phyloP scores from a whole-genome alignment of 208 protist genomes.

The Jaenimonas drosophilae region DNA sequence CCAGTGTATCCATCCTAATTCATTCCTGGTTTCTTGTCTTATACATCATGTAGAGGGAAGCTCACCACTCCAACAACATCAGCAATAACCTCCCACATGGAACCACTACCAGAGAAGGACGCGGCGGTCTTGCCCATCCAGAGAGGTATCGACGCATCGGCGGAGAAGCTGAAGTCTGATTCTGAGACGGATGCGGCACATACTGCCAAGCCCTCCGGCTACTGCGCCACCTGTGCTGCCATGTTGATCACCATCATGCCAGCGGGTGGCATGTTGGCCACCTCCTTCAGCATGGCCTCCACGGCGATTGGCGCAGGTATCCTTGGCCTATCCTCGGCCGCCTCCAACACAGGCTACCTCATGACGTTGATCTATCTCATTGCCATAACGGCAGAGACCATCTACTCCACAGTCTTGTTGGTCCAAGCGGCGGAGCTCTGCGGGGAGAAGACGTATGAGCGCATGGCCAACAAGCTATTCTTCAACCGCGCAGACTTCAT shows the following conservation, averaged over 20 bases:
- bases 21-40: no score
- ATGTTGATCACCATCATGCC: neutral
- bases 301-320: conserved; percentile 11
- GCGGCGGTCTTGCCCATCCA: no score
- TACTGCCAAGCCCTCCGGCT: neutral
- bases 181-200: no score
- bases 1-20: no score
- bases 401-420: neutral
- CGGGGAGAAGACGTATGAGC: neutral
- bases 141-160: no score
- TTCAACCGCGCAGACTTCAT: neutral
- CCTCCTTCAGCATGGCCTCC: conserved; percentile 8
- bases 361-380: neutral
- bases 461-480: conserved; percentile 2
- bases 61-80: no score
- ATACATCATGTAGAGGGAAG: no score
- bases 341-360: conserved; percentile 2
- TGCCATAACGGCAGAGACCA: neutral
- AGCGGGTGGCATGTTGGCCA: conserved; percentile 1
- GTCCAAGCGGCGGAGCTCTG: neutral
- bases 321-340: conserved; percentile 9
- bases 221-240: neutral
- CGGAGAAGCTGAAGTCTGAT: no score
- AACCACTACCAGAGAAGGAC: no score
- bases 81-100: no score